Evolutionary conservation across 495 filamentous ascomycete species (phyloP).

Genomic region (Aspergillus leporis): DNA sequence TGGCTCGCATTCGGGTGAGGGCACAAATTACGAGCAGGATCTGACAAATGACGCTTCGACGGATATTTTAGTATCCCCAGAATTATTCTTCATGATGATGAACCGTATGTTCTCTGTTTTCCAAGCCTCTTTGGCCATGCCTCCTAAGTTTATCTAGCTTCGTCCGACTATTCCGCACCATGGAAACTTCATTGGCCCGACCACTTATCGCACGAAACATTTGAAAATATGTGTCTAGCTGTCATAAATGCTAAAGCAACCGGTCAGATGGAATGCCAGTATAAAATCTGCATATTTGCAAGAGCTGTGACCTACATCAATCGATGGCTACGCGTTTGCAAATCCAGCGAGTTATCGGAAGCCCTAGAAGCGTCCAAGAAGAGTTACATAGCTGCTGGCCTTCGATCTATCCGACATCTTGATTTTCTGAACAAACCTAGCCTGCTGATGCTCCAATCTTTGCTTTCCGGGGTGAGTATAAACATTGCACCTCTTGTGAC

Average conservation of each 20-base stretch:
- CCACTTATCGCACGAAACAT: slow-evolving; percentile 26
- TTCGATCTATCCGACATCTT: slow-evolving; percentile 24
- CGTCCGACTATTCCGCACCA: not conserved
- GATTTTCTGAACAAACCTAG: slow-evolving; percentile 27
- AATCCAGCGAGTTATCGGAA: not conserved
- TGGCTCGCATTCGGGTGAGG: not conserved
- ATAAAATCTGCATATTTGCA: slow-evolving; percentile 26
- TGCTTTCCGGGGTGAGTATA: slow-evolving; percentile 30
- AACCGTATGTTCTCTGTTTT: slow-evolving; percentile 17
- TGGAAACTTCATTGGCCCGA: slow-evolving; percentile 26
- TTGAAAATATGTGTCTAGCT: slow-evolving; percentile 31
- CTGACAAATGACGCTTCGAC: not conserved
- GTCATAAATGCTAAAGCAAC: slow-evolving; percentile 27
- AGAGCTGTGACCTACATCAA: slow-evolving; percentile 23
- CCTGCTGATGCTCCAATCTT: slow-evolving; percentile 27
- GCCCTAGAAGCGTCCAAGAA: slow-evolving; percentile 18
- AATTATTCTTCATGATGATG: slow-evolving; percentile 33
- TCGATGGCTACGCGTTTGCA: not conserved
- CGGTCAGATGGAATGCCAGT: slow-evolving; percentile 25
- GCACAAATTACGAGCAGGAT: not conserved
- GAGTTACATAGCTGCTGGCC: slow-evolving; percentile 25
- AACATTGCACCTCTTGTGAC: not conserved
- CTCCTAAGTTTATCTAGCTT: slow-evolving; percentile 3
- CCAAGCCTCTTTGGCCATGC: not conserved
- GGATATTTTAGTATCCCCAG: slow-evolving; percentile 23